Conservation (phyloP, 164 flowering plant genomes). For the Platanus orientalis region DNA sequence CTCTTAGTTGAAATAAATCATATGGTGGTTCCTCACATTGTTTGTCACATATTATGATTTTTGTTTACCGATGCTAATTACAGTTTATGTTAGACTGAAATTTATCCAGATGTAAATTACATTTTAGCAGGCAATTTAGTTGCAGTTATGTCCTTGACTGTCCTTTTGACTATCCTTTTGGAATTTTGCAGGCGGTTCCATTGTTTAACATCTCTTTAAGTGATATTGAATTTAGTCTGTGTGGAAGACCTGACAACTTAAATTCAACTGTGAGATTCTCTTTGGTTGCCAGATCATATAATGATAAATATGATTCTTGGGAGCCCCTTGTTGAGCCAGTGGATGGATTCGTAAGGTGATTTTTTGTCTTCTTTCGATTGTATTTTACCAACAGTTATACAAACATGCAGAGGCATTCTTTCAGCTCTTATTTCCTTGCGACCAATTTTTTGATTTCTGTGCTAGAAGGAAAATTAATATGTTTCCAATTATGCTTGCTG, state of each 20-base stretch:
- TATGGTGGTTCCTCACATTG: no score
- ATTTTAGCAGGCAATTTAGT: neutral
- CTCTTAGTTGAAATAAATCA: no score
- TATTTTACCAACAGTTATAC: neutral
- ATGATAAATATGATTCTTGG: slow-evolving; percentile 92
- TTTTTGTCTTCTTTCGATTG: neutral
- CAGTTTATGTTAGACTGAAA: no score
- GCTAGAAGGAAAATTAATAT: neutral
- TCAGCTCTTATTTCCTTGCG: no score
- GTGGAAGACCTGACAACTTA: slow-evolving; percentile 59
- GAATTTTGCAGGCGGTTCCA: slow-evolving; percentile 82
- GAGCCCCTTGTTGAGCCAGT: slow-evolving; percentile 95
- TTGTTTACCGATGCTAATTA: no score
- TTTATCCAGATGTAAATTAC: neutral
- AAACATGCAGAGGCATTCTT: neutral
- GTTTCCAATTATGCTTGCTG: neutral
- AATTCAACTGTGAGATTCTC: slow-evolving; percentile 74
- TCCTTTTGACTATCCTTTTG: slow-evolving; percentile 6
- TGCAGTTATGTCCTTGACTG: slow-evolving; percentile 2
- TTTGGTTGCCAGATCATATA: slow-evolving; percentile 79
- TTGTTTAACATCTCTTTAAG: slow-evolving; percentile 71
- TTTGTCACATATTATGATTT: no score
- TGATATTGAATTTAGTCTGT: slow-evolving; percentile 59
- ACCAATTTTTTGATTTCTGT: no score
- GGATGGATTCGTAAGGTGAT: slow-evolving; percentile 86